phyloP scores from a whole-genome alignment of 805 yeast genomes.

The Cyberlindnera maritima region DNA sequence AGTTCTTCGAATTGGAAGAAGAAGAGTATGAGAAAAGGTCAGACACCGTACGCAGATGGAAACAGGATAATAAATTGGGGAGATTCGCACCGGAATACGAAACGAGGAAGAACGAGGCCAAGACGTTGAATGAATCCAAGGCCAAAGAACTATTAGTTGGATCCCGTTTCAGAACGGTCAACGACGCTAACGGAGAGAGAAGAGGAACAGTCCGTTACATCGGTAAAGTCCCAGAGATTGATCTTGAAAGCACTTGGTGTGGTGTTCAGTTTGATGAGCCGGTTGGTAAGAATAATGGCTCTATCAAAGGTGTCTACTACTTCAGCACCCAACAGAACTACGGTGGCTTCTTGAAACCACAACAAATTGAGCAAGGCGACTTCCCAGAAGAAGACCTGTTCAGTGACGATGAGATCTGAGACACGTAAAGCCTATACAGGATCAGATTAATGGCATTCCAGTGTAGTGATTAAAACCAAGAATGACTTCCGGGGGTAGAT shows the following conservation, averaged over 20 bases:
- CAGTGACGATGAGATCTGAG: conserved; percentile 42
- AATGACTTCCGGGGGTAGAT: neutral
- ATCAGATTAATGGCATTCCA: no score
- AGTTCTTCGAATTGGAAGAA: conserved; percentile 47
- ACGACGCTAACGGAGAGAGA: conserved; percentile 48
- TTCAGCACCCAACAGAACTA: conserved; percentile 56
- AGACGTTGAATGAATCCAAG: conserved; percentile 29
- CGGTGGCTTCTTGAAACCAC: conserved; percentile 80
- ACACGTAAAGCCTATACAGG: no score
- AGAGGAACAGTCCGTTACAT: conserved; percentile 69
- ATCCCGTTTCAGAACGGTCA: conserved; percentile 49
- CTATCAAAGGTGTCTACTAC: conserved; percentile 55
- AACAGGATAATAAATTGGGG: conserved; percentile 64
- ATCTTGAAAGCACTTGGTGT: conserved; percentile 60
- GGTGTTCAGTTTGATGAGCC: conserved; percentile 88
- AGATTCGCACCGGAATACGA: conserved; percentile 58
- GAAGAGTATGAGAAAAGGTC: conserved; percentile 57
- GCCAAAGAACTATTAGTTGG: conserved; percentile 42
- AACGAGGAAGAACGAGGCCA: conserved; percentile 28
- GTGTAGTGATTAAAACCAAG: no score
- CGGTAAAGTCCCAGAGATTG: conserved; percentile 66
- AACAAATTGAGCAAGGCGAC: conserved; percentile 65
- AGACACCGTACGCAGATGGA: conserved; percentile 77
- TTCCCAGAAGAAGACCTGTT: conserved; percentile 50
- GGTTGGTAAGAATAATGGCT: conserved; percentile 82